phyloP scores from a whole-genome alignment of 495 filamentous ascomycete genomes.

The Podospora didyma region DNA sequence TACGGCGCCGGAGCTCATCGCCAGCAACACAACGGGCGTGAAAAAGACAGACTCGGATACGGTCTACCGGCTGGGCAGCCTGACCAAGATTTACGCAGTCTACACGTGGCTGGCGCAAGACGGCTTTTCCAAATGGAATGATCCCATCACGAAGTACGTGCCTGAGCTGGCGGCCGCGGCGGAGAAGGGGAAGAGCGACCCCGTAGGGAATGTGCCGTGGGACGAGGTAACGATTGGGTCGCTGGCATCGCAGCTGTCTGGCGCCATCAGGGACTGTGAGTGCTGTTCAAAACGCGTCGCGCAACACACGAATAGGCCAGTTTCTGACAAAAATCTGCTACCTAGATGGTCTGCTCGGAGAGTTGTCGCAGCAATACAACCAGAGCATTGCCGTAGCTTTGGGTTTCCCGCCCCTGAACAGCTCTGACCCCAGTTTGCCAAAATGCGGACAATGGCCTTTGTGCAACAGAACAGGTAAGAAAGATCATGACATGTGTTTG shows the following conservation, averaged over 20 bases:
- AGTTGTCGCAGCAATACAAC: conserved; percentile 36
- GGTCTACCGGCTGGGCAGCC: conserved; percentile 49
- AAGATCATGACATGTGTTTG: neutral
- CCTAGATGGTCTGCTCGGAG: conserved; percentile 37
- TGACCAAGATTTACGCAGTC: conserved; percentile 48
- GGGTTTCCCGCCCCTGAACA: conserved; percentile 41
- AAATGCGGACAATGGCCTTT: conserved; percentile 34
- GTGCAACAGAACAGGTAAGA: conserved; percentile 32
- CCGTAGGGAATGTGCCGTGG: conserved; percentile 46
- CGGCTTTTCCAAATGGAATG: conserved; percentile 38
- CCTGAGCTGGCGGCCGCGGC: conserved; percentile 47
- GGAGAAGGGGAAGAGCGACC: conserved; percentile 27
- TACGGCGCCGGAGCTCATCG: conserved; percentile 36
- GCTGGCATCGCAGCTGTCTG: conserved; percentile 51
- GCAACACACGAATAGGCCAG: neutral
- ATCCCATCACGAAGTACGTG: conserved; percentile 49
- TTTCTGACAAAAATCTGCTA: conserved; percentile 1
- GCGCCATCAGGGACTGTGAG: conserved; percentile 45
- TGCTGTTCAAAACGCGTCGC: conserved; percentile 8
- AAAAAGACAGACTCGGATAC: conserved; percentile 38
- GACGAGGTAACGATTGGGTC: conserved; percentile 50
- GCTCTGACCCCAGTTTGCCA: conserved; percentile 36
- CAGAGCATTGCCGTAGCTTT: conserved; percentile 23
- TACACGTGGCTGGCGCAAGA: conserved; percentile 43
- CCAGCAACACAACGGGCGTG: conserved; percentile 31